Evolutionary conservation across 2,329 filamentous ascomycete genomes (phyloP).

Genomic region (Helicocarpus griseus): DNA sequence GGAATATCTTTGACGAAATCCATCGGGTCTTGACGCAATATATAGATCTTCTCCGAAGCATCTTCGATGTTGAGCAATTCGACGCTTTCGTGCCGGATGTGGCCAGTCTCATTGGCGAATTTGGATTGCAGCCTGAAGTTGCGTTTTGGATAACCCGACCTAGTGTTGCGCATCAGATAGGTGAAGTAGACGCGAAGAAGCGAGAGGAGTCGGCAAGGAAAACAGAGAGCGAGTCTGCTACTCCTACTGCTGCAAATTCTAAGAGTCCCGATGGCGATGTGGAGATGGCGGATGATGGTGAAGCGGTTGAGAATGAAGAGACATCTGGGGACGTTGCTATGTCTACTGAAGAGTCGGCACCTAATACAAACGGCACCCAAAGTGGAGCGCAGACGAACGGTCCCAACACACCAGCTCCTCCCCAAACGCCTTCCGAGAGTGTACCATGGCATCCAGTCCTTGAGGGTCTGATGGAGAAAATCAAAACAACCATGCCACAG

Average conservation of each 20-base stretch:
- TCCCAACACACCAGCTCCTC: constrained; percentile 17
- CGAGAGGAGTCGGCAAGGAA: constrained; percentile 20
- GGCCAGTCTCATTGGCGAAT: constrained; percentile 62
- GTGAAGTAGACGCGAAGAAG: constrained; percentile 28
- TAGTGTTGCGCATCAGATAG: constrained; percentile 59
- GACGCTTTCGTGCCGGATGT: constrained; percentile 68
- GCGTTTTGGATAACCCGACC: constrained; percentile 77
- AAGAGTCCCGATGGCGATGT: constrained; percentile 20
- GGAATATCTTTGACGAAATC: constrained; percentile 81
- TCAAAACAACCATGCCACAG: constrained; percentile 52
- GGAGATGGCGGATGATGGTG: constrained; percentile 24
- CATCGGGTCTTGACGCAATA: constrained; percentile 80
- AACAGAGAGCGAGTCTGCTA: constrained; percentile 14
- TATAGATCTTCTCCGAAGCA: constrained; percentile 76
- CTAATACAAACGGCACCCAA: constrained; percentile 8
- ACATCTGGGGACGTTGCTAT: constrained; percentile 11
- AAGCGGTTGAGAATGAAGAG: constrained; percentile 27
- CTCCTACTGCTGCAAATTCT: constrained; percentile 2
- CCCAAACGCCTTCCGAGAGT: constrained; percentile 26
- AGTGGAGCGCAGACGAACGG: constrained; percentile 8
- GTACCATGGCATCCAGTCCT: constrained; percentile 59
- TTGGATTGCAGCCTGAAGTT: constrained; percentile 66
- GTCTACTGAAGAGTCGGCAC: constrained; percentile 9
- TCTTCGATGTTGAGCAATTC: constrained; percentile 66
- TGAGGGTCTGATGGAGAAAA: constrained; percentile 60